These are phyloP conservation scores for Salvia splendens DNA, from an alignment of 257 asterid species.

Conservation along the genomic window DNA sequence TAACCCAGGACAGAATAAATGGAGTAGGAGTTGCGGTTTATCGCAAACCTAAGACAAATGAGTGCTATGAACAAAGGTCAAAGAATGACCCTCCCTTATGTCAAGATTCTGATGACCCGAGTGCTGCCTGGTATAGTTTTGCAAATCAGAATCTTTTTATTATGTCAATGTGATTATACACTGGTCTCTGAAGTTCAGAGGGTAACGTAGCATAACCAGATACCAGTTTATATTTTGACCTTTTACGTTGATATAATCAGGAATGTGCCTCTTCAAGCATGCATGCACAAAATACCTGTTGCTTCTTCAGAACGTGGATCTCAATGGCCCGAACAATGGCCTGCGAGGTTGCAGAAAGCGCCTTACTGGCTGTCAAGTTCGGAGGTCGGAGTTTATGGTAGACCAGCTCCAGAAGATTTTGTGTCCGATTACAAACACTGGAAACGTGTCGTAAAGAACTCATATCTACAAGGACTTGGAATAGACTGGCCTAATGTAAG, in stretches of 20 bases:
- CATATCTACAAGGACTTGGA: constrained; percentile 80
- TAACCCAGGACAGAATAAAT: constrained; percentile 68
- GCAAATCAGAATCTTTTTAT: background rate
- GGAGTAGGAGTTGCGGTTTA: constrained; percentile 80
- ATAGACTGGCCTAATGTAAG: constrained; percentile 91
- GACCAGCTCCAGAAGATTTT: constrained; percentile 94
- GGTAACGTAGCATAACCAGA: constrained; percentile 1
- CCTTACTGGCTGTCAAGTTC: constrained; percentile 91
- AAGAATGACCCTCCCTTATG: constrained; percentile 80
- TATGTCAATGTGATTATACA: constrained; percentile 5
- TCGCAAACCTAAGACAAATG: constrained; percentile 75
- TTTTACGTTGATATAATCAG: constrained; percentile 42
- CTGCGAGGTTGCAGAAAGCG: constrained; percentile 62
- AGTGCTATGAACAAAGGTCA: constrained; percentile 89
- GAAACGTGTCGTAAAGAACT: constrained; percentile 82
- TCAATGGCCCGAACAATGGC: constrained; percentile 91
- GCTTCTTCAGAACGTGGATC: constrained; percentile 76
- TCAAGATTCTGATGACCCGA: constrained; percentile 79
- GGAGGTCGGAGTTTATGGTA: constrained; percentile 90
- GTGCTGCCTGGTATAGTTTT: constrained; percentile 81
- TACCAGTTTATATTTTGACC: constrained; percentile 19
- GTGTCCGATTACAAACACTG: constrained; percentile 77
- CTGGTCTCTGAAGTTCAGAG: constrained; percentile 12
- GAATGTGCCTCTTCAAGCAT: constrained; percentile 90
- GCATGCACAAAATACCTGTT: constrained; percentile 83